Evolutionary conservation across 371 early-diverging fungal genomes (phyloP), one percentile per base, ranked within the genome.

Genomic region (Batkoa obscura): DNA sequence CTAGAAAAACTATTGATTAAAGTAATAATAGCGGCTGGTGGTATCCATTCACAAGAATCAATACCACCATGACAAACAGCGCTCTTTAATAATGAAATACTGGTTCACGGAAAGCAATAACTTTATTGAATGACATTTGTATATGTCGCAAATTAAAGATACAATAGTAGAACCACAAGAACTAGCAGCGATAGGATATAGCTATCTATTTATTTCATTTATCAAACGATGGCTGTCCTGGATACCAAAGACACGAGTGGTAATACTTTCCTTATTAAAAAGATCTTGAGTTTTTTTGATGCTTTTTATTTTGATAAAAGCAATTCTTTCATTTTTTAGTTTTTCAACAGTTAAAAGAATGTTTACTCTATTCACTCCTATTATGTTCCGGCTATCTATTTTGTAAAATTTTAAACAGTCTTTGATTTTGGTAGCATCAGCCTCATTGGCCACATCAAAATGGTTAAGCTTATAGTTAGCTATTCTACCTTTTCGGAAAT

Each of bases 71-170:
- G 66, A 43, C 63, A 55, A 45, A 64, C 51, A 31, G 36, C 3
- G 10, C 10, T 49, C 8, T 46, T 59, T 41, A 50, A 64, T 23
- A 4, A 53, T 53, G 49, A 47, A 8, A 56, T 60, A 56, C 64
- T 32, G 45, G 41, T 58, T 59, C 61, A 52, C 60, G 63, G 30
- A 72, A 62, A 32, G 59, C 53, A 48, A 73, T 55, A 5, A 67
- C 73, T 52, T 60, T 63, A 73, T 64, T 43, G 65, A 63, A 0
- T 68, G 60, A 4, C 70, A 69, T 50, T 70, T 66, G 52, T 66
- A 58, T 0, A 70, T 66, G 32, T 62, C 51, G 13, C 73, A 72
- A 32, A 69, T 58, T 1, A 61, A 59, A 30, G 67, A 59, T 1
- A 63, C 61, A 1, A 51, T 48, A 9, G 38, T 33, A 41, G 33